Evolutionary conservation across 352 stramenopile genomes (phyloP), one percentile per base, ranked within the genome.

Genomic region (Phytopythium delawarense): DNA sequence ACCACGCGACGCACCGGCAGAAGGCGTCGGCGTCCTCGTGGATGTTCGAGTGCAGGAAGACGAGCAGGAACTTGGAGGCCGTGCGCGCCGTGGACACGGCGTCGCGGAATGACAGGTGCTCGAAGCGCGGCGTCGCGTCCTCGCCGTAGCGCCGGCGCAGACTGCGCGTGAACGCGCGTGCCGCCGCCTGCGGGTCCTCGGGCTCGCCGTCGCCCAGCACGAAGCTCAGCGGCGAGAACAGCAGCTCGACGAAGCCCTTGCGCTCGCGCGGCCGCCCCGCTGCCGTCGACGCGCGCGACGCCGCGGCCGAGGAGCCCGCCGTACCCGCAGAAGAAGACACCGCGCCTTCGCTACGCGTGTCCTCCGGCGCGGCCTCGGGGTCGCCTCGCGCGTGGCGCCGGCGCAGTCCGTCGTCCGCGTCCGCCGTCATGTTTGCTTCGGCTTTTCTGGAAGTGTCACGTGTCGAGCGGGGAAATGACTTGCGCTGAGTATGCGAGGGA

Each of bases 21-120:
- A 94, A 95, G 8, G 62, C 53, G 57, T 88, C 71, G 25, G 84
- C 79, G 44, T 93, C 81, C 51, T 95, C 84, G 59, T 95, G 86
- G 48, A 95, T 87, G 28, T 77, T 90, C 64, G 84, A 95, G 69
- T 95, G 86, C 57, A 95, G 62, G 50, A 91, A 95, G 54, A 93
- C 83, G 8, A 95, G 48, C 49, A 95, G 62, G 51, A 95, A 95
- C 71, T 95, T 94, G 66, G 79, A 91, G 42, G 81, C 78, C 12
- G 81, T 90, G 20, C 84, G 82, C 9, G 86, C 84, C 0, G 84
- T 90, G 3, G 78, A 90, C 64, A 92, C 83, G 6, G 86, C 83
- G 57, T 94, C 86, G 20, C 83, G 78, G 69, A 94, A 94, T 59
- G 86, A 92, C 50, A 78, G 78, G 70, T 88, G 80, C 71, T 92